These are phyloP conservation scores for Cryptosporidium xiaoi DNA, from an alignment of 169 alveolate genomes.

Conservation along the genomic window DNA sequence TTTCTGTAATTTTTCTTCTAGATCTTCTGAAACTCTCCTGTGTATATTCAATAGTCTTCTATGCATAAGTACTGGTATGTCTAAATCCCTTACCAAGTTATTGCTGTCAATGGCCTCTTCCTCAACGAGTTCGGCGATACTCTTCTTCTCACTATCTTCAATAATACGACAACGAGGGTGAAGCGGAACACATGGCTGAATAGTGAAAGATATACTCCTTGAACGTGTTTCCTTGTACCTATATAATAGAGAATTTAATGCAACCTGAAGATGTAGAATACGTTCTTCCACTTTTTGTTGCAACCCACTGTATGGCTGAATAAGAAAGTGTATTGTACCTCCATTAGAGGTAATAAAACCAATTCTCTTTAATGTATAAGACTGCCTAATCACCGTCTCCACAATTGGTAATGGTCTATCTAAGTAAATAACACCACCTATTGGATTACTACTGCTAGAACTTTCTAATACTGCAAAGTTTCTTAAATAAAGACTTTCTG, in stretches of 20 bases:
- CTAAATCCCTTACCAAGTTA: conserved; percentile 68
- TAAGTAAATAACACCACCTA: conserved; percentile 76
- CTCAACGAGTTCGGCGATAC: conserved; percentile 76
- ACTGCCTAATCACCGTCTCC: conserved; percentile 74
- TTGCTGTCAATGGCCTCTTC: conserved; percentile 47
- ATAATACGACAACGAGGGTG: conserved; percentile 80
- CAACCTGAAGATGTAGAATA: conserved; percentile 76
- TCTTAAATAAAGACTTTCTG: conserved; percentile 73
- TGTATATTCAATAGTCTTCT: conserved; percentile 58
- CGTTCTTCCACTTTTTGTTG: conserved; percentile 81
- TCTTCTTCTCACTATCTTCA: conserved; percentile 74
- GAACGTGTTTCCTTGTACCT: conserved; percentile 76
- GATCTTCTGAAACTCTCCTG: conserved; percentile 3
- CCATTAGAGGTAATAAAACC: conserved; percentile 79
- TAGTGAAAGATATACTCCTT: conserved; percentile 76
- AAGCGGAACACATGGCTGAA: conserved; percentile 75
- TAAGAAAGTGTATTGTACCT: conserved; percentile 75
- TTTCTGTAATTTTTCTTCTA: conserved; percentile 6
- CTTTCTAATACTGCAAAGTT: conserved; percentile 72
- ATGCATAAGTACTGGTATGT: conserved; percentile 77
- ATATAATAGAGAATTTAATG: conserved; percentile 74
- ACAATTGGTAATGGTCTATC: conserved; percentile 74
- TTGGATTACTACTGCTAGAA: conserved; percentile 38
- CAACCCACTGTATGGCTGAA: conserved; percentile 80
- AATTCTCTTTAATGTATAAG: conserved; percentile 77